phyloP scores from a whole-genome alignment of 2,329 filamentous ascomycete species.

The Cadophora sp. region DNA sequence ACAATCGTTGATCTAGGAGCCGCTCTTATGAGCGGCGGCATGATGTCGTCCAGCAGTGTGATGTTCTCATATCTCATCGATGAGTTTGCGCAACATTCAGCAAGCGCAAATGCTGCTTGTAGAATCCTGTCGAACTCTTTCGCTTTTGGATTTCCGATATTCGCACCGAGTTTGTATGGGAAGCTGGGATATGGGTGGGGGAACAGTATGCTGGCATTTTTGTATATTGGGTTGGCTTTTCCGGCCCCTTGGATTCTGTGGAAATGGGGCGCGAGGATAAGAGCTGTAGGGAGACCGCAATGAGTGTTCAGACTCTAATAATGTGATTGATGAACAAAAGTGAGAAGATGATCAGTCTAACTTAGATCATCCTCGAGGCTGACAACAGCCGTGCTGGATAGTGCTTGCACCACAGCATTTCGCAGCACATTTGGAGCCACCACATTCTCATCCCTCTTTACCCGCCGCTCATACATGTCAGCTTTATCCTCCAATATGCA shows the following conservation, averaged over 20 bases:
- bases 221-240: conserved; percentile 56
- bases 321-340: no score
- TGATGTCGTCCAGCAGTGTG: conserved; percentile 34
- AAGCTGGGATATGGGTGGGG: conserved; percentile 46
- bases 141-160: conserved; percentile 46
- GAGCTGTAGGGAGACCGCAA: conserved; percentile 27
- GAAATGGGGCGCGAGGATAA: conserved; percentile 45
- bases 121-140: conserved; percentile 19
- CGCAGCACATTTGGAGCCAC: no score
- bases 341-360: no score
- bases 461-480: no score
- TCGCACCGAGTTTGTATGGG: conserved; percentile 41
- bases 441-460: no score
- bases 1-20: conserved; percentile 61
- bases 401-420: no score
- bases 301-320: no score
- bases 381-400: no score
- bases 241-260: conserved; percentile 52
- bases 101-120: conserved; percentile 47
- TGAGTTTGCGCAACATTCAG: conserved; percentile 47
- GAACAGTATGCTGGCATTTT: conserved; percentile 43
- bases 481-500: no score
- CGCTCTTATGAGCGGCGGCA: conserved; percentile 54
- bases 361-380: no score
- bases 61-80: conserved; percentile 57